Percentiles rank a stretch among this genome's conserved stretches.
Evolutionary conservation across 768 basidiomycete species (phyloP).

Genomic region (Naganishia antarctica): DNA sequence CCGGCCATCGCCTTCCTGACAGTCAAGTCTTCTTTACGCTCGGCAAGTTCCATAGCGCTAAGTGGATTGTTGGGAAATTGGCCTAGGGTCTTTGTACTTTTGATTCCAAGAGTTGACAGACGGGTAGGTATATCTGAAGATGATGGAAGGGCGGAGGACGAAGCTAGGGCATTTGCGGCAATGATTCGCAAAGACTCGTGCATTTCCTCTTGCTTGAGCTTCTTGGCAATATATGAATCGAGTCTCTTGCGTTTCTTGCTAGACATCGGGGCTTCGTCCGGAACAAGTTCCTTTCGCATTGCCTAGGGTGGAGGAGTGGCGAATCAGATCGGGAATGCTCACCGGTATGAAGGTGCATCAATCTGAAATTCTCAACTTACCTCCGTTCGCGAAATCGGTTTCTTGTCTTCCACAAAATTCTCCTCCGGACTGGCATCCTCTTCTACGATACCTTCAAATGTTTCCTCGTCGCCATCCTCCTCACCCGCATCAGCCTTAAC

Average conservation of each 20-base stretch:
- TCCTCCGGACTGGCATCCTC: conserved; percentile 58
- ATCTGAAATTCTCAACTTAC: conserved; percentile 50
- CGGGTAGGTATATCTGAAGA: conserved; percentile 23
- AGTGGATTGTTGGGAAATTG: conserved; percentile 42
- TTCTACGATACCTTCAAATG: conserved; percentile 22
- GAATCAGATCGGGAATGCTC: neutral
- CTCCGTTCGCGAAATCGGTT: conserved; percentile 59
- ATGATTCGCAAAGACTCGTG: conserved; percentile 41
- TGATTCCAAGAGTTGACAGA: conserved; percentile 26
- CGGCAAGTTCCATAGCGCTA: conserved; percentile 39
- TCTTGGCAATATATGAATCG: conserved; percentile 80
- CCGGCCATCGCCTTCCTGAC: conserved; percentile 42
- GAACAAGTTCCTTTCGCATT: conserved; percentile 19
- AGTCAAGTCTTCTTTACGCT: conserved; percentile 39
- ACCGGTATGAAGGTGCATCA: no score
- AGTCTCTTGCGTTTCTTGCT: conserved; percentile 81
- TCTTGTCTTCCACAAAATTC: conserved; percentile 59
- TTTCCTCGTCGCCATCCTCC: conserved; percentile 34
- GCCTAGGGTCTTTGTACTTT: conserved; percentile 42
- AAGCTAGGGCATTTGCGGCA: conserved; percentile 34
- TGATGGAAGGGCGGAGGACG: conserved; percentile 28
- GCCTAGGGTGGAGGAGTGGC: neutral
- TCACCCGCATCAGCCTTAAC: conserved; percentile 27
- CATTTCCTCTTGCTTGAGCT: conserved; percentile 44
- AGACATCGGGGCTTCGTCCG: conserved; percentile 62